Evolutionary conservation across 2,329 filamentous ascomycete species (phyloP).

Genomic region (Cordyceps farinosa): DNA sequence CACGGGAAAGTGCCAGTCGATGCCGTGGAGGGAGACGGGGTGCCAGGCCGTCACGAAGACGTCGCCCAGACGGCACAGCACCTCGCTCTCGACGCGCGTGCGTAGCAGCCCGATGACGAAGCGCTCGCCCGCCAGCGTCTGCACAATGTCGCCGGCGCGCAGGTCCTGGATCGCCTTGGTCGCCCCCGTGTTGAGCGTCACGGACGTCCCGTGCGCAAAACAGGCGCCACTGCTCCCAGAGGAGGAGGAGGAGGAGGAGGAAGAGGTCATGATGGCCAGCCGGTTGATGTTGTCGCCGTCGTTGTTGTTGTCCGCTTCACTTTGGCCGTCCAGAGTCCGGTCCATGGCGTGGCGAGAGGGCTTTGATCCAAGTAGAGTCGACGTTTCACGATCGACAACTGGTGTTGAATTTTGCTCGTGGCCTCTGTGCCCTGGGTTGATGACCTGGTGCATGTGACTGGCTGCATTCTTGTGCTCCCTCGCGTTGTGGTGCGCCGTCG

Average conservation of each 20-base stretch:
- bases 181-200: neutral
- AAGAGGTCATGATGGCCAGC: neutral
- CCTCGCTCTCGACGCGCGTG: conserved; percentile 38
- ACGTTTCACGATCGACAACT: too few species aligned
- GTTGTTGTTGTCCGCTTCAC: neutral
- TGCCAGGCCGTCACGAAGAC: conserved; percentile 59
- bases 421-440: neutral
- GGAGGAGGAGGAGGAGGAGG: neutral
- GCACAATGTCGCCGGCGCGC: conserved; percentile 43
- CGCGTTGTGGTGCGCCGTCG: neutral
- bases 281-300: neutral
- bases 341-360: neutral
- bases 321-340: neutral
- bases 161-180: conserved; percentile 41
- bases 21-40: conserved; percentile 43
- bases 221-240: neutral
- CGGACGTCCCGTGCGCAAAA: neutral
- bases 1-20: conserved; percentile 46
- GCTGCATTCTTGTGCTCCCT: conserved; percentile 1
- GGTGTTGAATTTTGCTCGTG: neutral
- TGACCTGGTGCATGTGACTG: neutral
- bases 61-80: conserved; percentile 43
- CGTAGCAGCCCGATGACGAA: conserved; percentile 49
- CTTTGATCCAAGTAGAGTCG: neutral
- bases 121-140: conserved; percentile 47